Conservation (phyloP, 1,284 basidiomycete species). For the Puccinia triticina region DNA sequence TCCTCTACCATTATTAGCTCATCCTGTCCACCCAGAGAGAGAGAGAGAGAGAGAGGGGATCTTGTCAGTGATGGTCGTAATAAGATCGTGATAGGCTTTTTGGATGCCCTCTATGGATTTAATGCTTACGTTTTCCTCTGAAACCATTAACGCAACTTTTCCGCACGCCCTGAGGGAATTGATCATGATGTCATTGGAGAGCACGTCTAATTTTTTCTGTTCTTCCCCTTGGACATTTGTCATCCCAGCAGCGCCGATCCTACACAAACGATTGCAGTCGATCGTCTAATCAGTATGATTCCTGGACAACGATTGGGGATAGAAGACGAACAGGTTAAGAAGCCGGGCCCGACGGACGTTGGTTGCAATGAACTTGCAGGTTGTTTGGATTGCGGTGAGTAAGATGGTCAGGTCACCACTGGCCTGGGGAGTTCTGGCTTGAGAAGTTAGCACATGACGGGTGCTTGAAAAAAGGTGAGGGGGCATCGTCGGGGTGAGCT, state of each 20-base stretch:
- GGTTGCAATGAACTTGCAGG: constrained; percentile 89
- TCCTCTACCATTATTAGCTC: constrained; percentile 60
- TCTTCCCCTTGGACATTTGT: constrained; percentile 98
- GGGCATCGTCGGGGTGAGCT: neutral
- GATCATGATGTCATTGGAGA: constrained; percentile 99
- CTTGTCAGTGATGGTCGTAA: too few species aligned
- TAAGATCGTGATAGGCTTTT: neutral
- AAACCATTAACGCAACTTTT: constrained; percentile 94
- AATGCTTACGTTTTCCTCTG: constrained; percentile 92
- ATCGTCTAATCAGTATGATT: neutral
- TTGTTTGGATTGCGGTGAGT: constrained; percentile 91
- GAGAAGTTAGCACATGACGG: constrained; percentile 58
- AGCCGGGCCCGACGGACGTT: constrained; percentile 95
- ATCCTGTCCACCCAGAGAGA: constrained; percentile 53
- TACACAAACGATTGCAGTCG: constrained; percentile 57
- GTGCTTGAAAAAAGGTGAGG: constrained; percentile 46
- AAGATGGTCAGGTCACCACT: constrained; percentile 93
- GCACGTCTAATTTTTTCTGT: constrained; percentile 98
- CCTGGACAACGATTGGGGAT: neutral
- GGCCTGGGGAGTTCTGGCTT: constrained; percentile 63
- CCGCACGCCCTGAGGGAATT: constrained; percentile 84
- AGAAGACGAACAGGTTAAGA: constrained; percentile 78
- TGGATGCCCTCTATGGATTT: too few species aligned
- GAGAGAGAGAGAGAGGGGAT: neutral
- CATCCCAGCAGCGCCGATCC: constrained; percentile 91